phyloP scores from a whole-genome alignment of 306 rosid genomes.

The Quercus aquifolioides region DNA sequence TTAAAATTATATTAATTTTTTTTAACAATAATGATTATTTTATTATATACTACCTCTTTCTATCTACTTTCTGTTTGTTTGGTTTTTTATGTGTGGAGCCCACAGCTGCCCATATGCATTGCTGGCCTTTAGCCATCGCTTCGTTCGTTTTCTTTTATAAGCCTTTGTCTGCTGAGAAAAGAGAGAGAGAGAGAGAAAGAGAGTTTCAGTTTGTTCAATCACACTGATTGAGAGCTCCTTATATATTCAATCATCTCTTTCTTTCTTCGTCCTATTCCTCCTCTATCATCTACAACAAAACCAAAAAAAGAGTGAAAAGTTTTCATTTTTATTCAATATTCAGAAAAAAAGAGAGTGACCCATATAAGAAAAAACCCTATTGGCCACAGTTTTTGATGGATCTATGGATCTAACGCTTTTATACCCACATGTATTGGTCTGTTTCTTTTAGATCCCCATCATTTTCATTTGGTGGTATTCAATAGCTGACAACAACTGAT shows the following conservation, averaged over 20 bases:
- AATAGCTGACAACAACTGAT: constrained; percentile 38
- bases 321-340: neutral
- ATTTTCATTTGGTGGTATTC: constrained; percentile 28
- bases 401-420: constrained; percentile 73
- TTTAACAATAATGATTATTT: neutral
- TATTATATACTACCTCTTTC: constrained; percentile 16
- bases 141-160: constrained; percentile 29
- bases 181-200: neutral
- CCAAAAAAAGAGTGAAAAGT: neutral
- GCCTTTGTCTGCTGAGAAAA: constrained; percentile 31
- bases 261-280: constrained; percentile 6
- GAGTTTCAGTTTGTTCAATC: constrained; percentile 33
- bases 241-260: neutral
- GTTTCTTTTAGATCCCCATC: constrained; percentile 64
- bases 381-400: constrained; percentile 45
- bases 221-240: constrained; percentile 27
- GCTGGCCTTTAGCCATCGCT: constrained; percentile 52
- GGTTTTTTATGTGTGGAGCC: constrained; percentile 44
- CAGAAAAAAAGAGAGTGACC: neutral
- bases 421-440: constrained; percentile 52
- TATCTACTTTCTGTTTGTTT: constrained; percentile 28
- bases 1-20: neutral
- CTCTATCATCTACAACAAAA: constrained; percentile 1
- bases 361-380: constrained; percentile 45
- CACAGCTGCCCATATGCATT: constrained; percentile 42